These are phyloP conservation scores for Kodamaea sp. DNA, from an alignment of 1,139 yeast genomes.

Conservation along the genomic window DNA sequence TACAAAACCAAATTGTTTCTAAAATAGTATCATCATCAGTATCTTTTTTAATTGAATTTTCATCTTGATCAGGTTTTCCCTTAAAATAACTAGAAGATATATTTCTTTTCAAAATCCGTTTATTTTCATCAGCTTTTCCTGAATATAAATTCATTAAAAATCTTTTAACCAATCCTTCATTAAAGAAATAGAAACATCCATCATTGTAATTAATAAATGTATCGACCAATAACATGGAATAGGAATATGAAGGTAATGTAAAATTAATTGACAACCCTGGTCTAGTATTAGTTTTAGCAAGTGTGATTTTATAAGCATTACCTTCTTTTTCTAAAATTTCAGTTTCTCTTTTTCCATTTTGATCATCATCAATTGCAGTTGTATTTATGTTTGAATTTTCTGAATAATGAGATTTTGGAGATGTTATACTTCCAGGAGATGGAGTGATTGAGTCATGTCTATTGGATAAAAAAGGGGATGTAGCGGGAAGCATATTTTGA, in stretches of 20 bases:
- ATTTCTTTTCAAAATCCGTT: conserved; percentile 37
- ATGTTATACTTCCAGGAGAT: conserved; percentile 10
- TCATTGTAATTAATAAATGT: conserved; percentile 76
- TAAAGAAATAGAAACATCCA: conserved; percentile 83
- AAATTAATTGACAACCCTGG: conserved; percentile 67
- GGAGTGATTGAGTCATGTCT: conserved; percentile 9
- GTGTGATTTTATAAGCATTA: conserved; percentile 64
- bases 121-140: conserved; percentile 41
- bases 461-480: conserved; percentile 18
- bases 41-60: conserved; percentile 41
- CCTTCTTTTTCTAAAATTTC: conserved; percentile 66
- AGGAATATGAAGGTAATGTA: conserved; percentile 71
- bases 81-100: conserved; percentile 24
- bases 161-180: conserved; percentile 71
- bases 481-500: conserved; percentile 52
- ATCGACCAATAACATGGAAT: conserved; percentile 71
- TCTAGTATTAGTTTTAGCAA: conserved; percentile 63
- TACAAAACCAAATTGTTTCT: conserved; percentile 80
- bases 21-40: conserved; percentile 56
- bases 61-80: conserved; percentile 35
- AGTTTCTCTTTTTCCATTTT: conserved; percentile 30
- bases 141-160: conserved; percentile 59
- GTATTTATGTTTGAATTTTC: not conserved
- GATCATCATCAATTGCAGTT: not conserved
- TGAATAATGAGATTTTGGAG: conserved; percentile 8